Evolutionary conservation across 2,329 filamentous ascomycete genomes (phyloP).

Genomic region (Trichoderma polysporum): DNA sequence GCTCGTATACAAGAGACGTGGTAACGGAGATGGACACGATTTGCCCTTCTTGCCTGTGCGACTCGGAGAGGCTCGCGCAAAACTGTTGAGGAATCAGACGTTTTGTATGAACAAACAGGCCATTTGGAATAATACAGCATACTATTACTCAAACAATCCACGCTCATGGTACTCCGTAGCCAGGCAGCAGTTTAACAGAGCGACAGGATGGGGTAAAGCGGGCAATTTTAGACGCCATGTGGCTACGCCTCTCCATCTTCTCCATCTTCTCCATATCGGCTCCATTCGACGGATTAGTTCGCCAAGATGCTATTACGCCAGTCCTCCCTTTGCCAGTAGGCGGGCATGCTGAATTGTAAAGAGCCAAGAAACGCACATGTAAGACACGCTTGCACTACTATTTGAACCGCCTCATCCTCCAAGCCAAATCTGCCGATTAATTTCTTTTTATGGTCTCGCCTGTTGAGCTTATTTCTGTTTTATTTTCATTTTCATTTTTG

Average conservation of each 20-base stretch:
- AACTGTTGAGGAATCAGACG: not conserved
- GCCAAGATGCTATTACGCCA: not conserved
- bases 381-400: not conserved
- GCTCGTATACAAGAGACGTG: not conserved
- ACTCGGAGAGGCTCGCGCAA: not conserved
- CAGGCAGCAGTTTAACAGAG: constrained; percentile 16
- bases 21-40: not conserved
- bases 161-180: constrained; percentile 4
- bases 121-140: not conserved
- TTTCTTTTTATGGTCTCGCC: not conserved
- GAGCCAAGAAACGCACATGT: not conserved
- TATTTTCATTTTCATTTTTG: not conserved
- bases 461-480: not conserved
- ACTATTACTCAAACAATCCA: constrained; percentile 2
- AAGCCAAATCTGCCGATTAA: not conserved
- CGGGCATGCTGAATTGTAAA: not conserved
- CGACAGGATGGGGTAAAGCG: constrained; percentile 2
- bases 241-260: constrained; percentile 11
- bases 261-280: constrained; percentile 8
- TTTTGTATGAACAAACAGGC: not conserved
- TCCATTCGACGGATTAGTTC: not conserved
- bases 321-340: not conserved
- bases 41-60: not conserved
- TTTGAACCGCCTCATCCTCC: not conserved
- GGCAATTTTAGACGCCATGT: constrained; percentile 12